Percentiles rank a stretch among this genome's conserved stretches.
These are phyloP conservation scores for Rhodotorula kratochvilovae DNA, from an alignment of 768 basidiomycete genomes.

Conservation along the genomic window DNA sequence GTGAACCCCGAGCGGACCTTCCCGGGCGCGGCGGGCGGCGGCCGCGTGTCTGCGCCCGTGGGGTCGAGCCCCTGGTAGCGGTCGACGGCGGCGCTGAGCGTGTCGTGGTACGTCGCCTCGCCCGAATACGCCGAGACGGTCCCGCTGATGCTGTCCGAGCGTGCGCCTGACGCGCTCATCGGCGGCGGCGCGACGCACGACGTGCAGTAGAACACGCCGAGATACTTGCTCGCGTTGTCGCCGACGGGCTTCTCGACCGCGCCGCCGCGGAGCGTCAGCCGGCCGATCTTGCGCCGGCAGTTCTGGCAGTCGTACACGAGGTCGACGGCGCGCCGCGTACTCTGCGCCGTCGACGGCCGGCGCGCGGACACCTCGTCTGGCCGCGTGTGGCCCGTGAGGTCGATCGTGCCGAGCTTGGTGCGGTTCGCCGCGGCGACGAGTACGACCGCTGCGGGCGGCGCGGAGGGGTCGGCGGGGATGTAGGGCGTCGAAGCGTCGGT, in stretches of 20 bases:
- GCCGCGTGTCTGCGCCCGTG: background rate
- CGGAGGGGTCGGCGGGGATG: slow-evolving; percentile 3
- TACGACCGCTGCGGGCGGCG: background rate
- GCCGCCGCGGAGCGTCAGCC: slow-evolving; percentile 22
- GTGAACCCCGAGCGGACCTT: slow-evolving; percentile 25
- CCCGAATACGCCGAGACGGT: slow-evolving; percentile 3
- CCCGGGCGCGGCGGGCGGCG: slow-evolving; percentile 16
- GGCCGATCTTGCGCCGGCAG: slow-evolving; percentile 16
- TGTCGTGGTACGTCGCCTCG: slow-evolving; percentile 29
- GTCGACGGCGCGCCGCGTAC: slow-evolving; percentile 21
- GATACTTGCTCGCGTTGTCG: slow-evolving; percentile 10
- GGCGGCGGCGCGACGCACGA: slow-evolving; percentile 1
- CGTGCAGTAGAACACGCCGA: slow-evolving; percentile 13
- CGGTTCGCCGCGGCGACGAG: slow-evolving; percentile 15
- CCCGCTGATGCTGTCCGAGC: background rate
- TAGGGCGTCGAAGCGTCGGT: slow-evolving; percentile 18
- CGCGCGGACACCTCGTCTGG: background rate
- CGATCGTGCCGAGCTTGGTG: slow-evolving; percentile 11
- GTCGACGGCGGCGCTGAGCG: slow-evolving; percentile 18
- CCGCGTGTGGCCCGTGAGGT: slow-evolving; percentile 18
- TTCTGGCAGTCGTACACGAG: slow-evolving; percentile 10
- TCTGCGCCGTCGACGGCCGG: background rate
- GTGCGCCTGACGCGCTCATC: background rate
- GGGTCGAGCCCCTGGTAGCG: slow-evolving; percentile 14
- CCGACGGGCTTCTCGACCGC: slow-evolving; percentile 15